Conservation (phyloP, 805 yeast genomes). For the Candida dajiaensis region DNA sequence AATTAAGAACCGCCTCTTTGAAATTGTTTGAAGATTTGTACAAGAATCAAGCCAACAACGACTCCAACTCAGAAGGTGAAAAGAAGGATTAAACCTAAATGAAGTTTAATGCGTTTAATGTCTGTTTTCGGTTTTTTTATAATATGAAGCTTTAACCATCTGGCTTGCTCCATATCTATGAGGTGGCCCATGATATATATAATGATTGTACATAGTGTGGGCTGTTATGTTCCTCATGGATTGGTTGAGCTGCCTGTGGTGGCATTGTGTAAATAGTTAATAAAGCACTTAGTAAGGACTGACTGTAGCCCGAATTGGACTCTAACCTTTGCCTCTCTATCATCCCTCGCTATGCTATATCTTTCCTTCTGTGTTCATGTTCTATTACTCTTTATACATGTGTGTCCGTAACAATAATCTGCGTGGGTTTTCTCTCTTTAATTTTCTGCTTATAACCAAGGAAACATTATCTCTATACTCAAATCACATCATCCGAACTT, state of each 20-base stretch:
- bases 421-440: too few relatives aligned
- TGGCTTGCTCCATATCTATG: background rate
- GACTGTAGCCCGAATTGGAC: background rate
- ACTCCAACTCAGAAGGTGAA: conserved; percentile 24
- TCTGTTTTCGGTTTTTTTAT: conserved; percentile 1
- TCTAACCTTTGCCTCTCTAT: too few relatives aligned
- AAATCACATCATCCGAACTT: background rate
- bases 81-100: conserved; percentile 8
- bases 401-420: background rate
- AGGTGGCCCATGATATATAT: background rate
- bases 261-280: background rate
- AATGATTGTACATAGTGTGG: background rate
- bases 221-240: background rate
- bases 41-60: conserved; percentile 22
- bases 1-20: conserved; percentile 70
- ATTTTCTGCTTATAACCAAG: background rate
- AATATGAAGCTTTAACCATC: background rate
- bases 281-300: background rate
- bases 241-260: background rate
- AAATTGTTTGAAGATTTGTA: conserved; percentile 58
- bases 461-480: background rate
- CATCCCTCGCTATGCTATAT: background rate
- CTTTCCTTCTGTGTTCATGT: background rate
- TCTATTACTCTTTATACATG: background rate
- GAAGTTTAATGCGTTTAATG: background rate